Percentiles rank a stretch among this genome's conserved stretches.
Conservation (phyloP, 2,329 filamentous ascomycete species). For the Nigrograna mackinnonii region DNA sequence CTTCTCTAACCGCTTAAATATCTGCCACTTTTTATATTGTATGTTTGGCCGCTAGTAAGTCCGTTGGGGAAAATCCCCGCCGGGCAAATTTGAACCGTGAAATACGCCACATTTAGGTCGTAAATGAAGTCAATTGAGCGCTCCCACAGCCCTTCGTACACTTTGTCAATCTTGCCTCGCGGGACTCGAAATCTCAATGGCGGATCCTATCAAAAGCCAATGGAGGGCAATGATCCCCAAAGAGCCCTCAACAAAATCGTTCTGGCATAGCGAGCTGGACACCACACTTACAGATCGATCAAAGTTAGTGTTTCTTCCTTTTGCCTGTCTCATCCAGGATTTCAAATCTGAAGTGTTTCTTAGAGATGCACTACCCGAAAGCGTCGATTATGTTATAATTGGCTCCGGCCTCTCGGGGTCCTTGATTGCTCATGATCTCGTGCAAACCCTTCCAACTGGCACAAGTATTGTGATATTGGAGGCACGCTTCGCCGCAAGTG, state of each 20-base stretch:
- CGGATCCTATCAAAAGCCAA: not conserved
- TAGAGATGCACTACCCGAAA: not conserved
- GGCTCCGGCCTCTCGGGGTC: not conserved
- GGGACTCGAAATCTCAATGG: no score
- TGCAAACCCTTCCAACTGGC: not conserved
- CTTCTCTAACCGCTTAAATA: no score
- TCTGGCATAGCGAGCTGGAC: not conserved
- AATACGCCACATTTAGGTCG: no score
- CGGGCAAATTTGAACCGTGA: no score
- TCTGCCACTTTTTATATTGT: no score
- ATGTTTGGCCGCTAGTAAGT: no score
- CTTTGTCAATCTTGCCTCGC: no score
- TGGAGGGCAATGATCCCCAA: not conserved
- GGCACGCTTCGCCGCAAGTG: not conserved
- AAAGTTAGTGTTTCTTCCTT: no score
- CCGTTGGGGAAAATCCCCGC: no score
- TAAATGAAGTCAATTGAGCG: no score
- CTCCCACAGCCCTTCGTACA: no score
- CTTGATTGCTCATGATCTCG: not conserved
- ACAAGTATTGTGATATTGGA: conserved; percentile 1
- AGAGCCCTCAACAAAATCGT: not conserved
- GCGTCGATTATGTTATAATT: not conserved
- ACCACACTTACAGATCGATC: not conserved
- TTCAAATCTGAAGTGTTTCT: not conserved
- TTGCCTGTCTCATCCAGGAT: no score